These are phyloP conservation scores for Noccaea bulbosa DNA, from an alignment of 345 rosid species.

Conservation along the genomic window DNA sequence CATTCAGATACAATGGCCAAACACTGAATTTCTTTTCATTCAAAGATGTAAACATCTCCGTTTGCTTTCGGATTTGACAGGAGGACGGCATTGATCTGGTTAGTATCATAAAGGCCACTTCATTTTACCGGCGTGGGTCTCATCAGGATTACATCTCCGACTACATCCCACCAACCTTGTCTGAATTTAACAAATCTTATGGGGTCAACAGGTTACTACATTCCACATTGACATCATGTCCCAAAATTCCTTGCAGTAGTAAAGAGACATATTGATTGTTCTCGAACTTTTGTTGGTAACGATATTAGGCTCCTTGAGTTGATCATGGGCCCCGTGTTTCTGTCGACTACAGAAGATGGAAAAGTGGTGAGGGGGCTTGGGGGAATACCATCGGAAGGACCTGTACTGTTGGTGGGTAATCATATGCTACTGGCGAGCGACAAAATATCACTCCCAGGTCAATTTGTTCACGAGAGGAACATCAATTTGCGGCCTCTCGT, in stretches of 20 bases:
- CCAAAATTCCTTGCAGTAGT: constrained; percentile 15
- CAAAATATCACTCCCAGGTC: constrained; percentile 52
- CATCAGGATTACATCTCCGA: constrained; percentile 54
- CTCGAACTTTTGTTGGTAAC: constrained; percentile 5
- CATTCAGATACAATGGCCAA: constrained; percentile 14
- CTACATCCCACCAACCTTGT: constrained; percentile 63
- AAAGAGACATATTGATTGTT: constrained; percentile 19
- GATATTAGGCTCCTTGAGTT: constrained; percentile 44
- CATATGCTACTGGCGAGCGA: constrained; percentile 81
- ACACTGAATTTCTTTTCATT: constrained; percentile 7
- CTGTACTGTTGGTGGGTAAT: constrained; percentile 79
- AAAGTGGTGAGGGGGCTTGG: constrained; percentile 70
- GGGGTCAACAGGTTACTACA: constrained; percentile 36
- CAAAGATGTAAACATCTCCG: constrained; percentile 18
- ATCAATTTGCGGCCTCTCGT: constrained; percentile 70
- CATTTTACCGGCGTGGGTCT: constrained; percentile 64
- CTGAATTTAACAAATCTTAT: constrained; percentile 48
- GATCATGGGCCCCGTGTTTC: constrained; percentile 63
- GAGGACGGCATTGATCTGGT: constrained; percentile 68
- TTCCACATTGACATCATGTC: constrained; percentile 5
- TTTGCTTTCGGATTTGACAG: constrained; percentile 45
- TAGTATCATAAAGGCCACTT: constrained; percentile 64
- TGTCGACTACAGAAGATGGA: constrained; percentile 75
- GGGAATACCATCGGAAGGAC: constrained; percentile 82
- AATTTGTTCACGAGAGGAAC: constrained; percentile 59